phyloP scores from a whole-genome alignment of 495 filamentous ascomycete species.

The Neurospora sp. region DNA sequence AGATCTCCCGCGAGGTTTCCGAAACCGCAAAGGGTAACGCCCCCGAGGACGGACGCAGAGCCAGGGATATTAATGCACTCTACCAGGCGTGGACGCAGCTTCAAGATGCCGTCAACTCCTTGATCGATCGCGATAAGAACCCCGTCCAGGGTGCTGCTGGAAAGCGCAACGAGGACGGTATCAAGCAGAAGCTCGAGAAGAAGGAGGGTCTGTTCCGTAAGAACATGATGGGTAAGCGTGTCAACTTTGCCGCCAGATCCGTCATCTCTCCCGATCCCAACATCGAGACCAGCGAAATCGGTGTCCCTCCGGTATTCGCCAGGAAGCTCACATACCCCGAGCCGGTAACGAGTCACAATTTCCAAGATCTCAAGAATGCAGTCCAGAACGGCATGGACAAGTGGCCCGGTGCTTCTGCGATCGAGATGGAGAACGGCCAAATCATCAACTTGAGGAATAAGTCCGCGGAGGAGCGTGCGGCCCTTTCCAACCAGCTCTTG shows the following conservation, averaged over 20 bases:
- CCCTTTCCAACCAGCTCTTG: slow-evolving; percentile 83
- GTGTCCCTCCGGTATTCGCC: slow-evolving; percentile 93
- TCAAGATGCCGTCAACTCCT: slow-evolving; percentile 80
- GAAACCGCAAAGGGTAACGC: slow-evolving; percentile 26
- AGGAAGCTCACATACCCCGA: slow-evolving; percentile 95
- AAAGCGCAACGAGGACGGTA: slow-evolving; percentile 65
- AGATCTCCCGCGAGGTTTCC: slow-evolving; percentile 62
- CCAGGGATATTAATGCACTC: slow-evolving; percentile 32
- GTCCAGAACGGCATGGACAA: slow-evolving; percentile 89
- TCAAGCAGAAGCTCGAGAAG: slow-evolving; percentile 97
- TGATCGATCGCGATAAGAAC: slow-evolving; percentile 81
- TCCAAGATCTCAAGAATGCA: slow-evolving; percentile 88
- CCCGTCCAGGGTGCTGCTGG: slow-evolving; percentile 64
- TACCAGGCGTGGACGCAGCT: slow-evolving; percentile 60
- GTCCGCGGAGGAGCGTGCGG: slow-evolving; percentile 70
- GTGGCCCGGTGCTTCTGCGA: slow-evolving; percentile 88
- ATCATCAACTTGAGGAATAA: slow-evolving; percentile 81
- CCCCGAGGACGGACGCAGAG: slow-evolving; percentile 29
- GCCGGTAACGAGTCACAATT: slow-evolving; percentile 94
- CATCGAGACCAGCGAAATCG: slow-evolving; percentile 97
- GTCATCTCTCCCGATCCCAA: slow-evolving; percentile 98
- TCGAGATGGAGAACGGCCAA: slow-evolving; percentile 92
- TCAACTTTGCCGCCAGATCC: slow-evolving; percentile 94
- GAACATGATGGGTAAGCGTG: slow-evolving; percentile 99
- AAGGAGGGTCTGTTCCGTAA: slow-evolving; percentile 97